Evolutionary conservation across 2,329 filamentous ascomycete species (phyloP).

Genomic region (Hypoxylon sp.): DNA sequence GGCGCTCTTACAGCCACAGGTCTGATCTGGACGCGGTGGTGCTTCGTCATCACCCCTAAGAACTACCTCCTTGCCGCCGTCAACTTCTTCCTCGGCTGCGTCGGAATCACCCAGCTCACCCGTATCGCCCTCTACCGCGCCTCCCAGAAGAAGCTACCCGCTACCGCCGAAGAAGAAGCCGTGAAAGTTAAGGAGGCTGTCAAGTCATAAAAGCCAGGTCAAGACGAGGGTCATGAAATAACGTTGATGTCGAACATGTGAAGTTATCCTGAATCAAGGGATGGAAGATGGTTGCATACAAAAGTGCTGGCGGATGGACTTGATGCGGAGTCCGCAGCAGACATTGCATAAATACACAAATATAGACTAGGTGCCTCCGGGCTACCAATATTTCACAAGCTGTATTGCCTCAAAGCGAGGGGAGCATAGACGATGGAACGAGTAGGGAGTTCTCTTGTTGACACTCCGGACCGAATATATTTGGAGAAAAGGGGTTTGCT

Average conservation of each 20-base stretch:
- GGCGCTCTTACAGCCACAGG: slow-evolving; percentile 89
- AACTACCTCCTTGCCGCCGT: slow-evolving; percentile 96
- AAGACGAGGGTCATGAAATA: not conserved
- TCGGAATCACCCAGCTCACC: slow-evolving; percentile 84
- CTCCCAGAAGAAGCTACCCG: slow-evolving; percentile 66
- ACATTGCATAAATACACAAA: slow-evolving; percentile 19
- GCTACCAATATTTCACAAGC: slow-evolving; percentile 10
- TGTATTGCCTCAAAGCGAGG: slow-evolving; percentile 11
- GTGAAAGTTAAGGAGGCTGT: slow-evolving; percentile 57
- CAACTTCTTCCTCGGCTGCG: slow-evolving; percentile 96
- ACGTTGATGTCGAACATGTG: slow-evolving; percentile 8
- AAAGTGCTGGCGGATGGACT: slow-evolving; percentile 10
- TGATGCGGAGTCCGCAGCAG: slow-evolving; percentile 8
- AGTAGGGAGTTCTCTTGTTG: slow-evolving; percentile 20
- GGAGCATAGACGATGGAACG: slow-evolving; percentile 30
- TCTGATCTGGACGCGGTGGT: slow-evolving; percentile 98
- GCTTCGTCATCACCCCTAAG: slow-evolving; percentile 93
- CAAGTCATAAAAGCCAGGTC: slow-evolving; percentile 25
- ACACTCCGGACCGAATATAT: slow-evolving; percentile 7
- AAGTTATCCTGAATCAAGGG: not conserved
- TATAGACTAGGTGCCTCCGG: slow-evolving; percentile 40
- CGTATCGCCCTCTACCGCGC: slow-evolving; percentile 79
- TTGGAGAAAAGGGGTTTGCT: slow-evolving; percentile 11
- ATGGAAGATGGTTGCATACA: slow-evolving; percentile 12
- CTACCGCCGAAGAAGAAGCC: slow-evolving; percentile 54